Evolutionary conservation across 768 basidiomycete species (phyloP), one percentile per base, ranked within the genome.

Genomic region (Kwoniella dejecticola): DNA sequence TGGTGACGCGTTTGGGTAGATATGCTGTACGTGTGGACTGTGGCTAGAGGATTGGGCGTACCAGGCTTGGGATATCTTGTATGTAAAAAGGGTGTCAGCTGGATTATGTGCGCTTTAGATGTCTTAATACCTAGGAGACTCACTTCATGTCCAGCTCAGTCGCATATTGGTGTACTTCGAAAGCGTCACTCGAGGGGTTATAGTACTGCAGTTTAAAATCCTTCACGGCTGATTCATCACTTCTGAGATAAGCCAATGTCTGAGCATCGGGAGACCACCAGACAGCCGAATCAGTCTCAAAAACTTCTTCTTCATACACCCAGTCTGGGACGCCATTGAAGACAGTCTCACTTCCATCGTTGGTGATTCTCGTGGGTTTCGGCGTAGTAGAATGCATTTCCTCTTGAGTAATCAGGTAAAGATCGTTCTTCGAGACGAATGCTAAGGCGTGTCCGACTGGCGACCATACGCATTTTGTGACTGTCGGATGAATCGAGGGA

Each of bases 291-390:
- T 92, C 85, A 38, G 80, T 74, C 2, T 83, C 80, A 68, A 92
- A 89, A 23, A 97, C 77, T 57, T 79, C 77, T 54, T 79, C 77
- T 53, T 79, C 77, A 49, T 79, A 79, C 4, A 97, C 95, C 95
- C 96, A 98, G 76, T 96, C 92, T 0, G 92, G 90, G 1, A 96
- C 89, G 6, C 96, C 96, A 71, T 97, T 87, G 82, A 98, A 96
- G 15, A 94, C 82, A 0, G 89, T 88, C 0, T 85, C 83, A 52
- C 88, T 89, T 0, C 96, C 96, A 13, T 87, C 85, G 0, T 82
- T 81, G 1, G 95, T 99, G 10, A 98, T 83, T 10, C 88, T 87
- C 50, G 94, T 87, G 29, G 70, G 61, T 8, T 60, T 60, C 7
- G 66, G 62, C 10, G 46, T 29, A 15, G 60, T 30, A 8, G 49